These are phyloP conservation scores for Naganishia vaughanmartiniae DNA, from an alignment of 768 basidiomycete genomes.

Conservation along the genomic window DNA sequence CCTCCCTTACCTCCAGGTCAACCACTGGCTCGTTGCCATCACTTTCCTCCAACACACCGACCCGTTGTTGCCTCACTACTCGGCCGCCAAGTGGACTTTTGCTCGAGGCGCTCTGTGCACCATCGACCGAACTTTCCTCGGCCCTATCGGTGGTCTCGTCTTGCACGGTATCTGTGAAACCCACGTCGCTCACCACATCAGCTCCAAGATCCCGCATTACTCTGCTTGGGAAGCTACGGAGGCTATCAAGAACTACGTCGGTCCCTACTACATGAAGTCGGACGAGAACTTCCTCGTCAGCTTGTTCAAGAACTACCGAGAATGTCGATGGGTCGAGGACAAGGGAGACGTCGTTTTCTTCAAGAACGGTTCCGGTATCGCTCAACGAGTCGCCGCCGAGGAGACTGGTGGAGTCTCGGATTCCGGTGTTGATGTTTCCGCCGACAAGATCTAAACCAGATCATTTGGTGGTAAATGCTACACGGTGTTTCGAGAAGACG, in stretches of 20 bases:
- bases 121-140: slow-evolving; percentile 79
- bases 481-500: not conserved
- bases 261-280: slow-evolving; percentile 55
- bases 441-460: slow-evolving; percentile 38
- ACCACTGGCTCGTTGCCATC: slow-evolving; percentile 84
- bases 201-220: slow-evolving; percentile 90
- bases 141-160: slow-evolving; percentile 76
- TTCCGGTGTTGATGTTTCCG: slow-evolving; percentile 63
- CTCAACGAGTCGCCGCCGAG: slow-evolving; percentile 66
- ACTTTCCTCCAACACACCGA: slow-evolving; percentile 99
- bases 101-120: slow-evolving; percentile 88
- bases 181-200: slow-evolving; percentile 86
- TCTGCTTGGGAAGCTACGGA: slow-evolving; percentile 79
- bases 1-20: slow-evolving; percentile 80
- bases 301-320: slow-evolving; percentile 68
- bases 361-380: slow-evolving; percentile 72
- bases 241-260: slow-evolving; percentile 74
- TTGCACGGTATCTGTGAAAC: slow-evolving; percentile 94
- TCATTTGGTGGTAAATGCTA: not conserved
- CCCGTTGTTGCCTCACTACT: slow-evolving; percentile 90
- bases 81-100: slow-evolving; percentile 83
- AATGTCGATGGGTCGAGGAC: slow-evolving; percentile 91
- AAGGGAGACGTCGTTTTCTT: slow-evolving; percentile 68
- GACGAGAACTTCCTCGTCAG: slow-evolving; percentile 58
- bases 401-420: slow-evolving; percentile 62